Evolutionary conservation across 768 basidiomycete species (phyloP).

Genomic region (Pleurotus ostreatus): DNA sequence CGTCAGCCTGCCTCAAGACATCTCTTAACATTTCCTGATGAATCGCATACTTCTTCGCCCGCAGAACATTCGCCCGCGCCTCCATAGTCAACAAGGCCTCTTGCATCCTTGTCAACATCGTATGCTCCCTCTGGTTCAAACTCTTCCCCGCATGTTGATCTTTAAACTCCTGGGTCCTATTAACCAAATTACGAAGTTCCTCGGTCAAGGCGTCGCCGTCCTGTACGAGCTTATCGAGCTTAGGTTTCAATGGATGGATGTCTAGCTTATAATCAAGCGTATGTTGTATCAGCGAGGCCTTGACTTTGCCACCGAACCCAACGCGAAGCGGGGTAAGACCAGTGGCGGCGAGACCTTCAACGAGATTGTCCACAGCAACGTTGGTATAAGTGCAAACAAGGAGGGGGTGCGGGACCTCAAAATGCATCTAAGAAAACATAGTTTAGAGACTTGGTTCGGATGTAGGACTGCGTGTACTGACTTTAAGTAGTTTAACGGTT

Average conservation of each 20-base stretch:
- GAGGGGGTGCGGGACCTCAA: slow-evolving; percentile 77
- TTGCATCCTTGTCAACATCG: slow-evolving; percentile 29
- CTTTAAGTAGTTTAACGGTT: slow-evolving; percentile 76
- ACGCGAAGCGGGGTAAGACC: slow-evolving; percentile 70
- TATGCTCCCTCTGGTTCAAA: slow-evolving; percentile 15
- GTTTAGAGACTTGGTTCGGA: neutral
- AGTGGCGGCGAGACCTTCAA: slow-evolving; percentile 65
- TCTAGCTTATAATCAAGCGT: slow-evolving; percentile 64
- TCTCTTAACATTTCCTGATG: slow-evolving; percentile 63
- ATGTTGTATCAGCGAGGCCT: slow-evolving; percentile 47
- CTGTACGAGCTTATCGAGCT: slow-evolving; percentile 37
- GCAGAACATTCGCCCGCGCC: slow-evolving; percentile 22
- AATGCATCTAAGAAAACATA: slow-evolving; percentile 49
- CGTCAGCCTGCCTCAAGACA: slow-evolving; percentile 63
- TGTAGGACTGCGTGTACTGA: slow-evolving; percentile 17
- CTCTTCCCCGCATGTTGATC: slow-evolving; percentile 14
- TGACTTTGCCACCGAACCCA: slow-evolving; percentile 60
- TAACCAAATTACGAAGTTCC: slow-evolving; percentile 17
- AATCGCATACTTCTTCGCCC: slow-evolving; percentile 46
- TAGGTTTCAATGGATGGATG: slow-evolving; percentile 49
- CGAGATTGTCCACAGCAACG: slow-evolving; percentile 87
- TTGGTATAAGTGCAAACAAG: slow-evolving; percentile 95
- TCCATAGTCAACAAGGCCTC: slow-evolving; percentile 22
- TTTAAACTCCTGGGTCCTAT: slow-evolving; percentile 12
- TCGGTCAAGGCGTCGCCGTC: slow-evolving; percentile 30